phyloP scores from a whole-genome alignment of 23 red algal genomes.

The Gracilaria gracilis region DNA sequence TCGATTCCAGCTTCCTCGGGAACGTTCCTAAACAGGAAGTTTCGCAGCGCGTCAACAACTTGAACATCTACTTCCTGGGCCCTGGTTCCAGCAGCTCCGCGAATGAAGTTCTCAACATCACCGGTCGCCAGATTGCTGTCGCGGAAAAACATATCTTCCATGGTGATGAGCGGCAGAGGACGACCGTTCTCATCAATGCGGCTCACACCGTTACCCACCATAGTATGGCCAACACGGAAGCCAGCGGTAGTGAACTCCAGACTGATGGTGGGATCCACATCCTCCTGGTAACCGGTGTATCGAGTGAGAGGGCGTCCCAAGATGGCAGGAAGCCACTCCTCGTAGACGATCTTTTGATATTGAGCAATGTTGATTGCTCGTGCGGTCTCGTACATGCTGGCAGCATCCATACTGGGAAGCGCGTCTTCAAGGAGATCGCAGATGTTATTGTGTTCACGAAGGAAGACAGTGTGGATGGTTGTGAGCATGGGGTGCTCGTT shows the following conservation, averaged over 20 bases:
- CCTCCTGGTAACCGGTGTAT: conserved; percentile 23
- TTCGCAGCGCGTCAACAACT: conserved; percentile 44
- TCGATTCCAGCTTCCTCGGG: conserved; percentile 53
- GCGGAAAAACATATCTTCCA: conserved; percentile 43
- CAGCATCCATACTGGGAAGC: neutral
- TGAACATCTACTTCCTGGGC: conserved; percentile 43
- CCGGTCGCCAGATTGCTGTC: neutral
- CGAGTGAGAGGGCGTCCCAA: neutral
- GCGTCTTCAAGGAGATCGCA: neutral
- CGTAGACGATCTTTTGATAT: conserved; percentile 58
- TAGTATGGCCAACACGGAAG: conserved; percentile 66
- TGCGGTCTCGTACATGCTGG: conserved; percentile 30
- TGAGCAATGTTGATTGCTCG: conserved; percentile 48
- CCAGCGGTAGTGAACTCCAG: conserved; percentile 65
- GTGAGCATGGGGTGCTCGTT: conserved; percentile 53
- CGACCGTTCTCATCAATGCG: neutral
- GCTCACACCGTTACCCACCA: conserved; percentile 48
- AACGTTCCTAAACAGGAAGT: conserved; percentile 67
- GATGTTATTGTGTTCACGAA: conserved; percentile 68
- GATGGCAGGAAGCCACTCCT: conserved; percentile 52
- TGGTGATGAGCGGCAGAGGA: conserved; percentile 18
- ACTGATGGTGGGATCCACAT: conserved; percentile 46
- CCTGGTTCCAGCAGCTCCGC: conserved; percentile 25
- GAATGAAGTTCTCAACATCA: conserved; percentile 47
- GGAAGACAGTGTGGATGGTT: conserved; percentile 53